A percentile compares a stretch with the other conserved stretches of the same genome.
These are phyloP conservation scores for Trichoderma atroviride DNA, from an alignment of 2,329 filamentous ascomycete genomes.

Conservation along the genomic window DNA sequence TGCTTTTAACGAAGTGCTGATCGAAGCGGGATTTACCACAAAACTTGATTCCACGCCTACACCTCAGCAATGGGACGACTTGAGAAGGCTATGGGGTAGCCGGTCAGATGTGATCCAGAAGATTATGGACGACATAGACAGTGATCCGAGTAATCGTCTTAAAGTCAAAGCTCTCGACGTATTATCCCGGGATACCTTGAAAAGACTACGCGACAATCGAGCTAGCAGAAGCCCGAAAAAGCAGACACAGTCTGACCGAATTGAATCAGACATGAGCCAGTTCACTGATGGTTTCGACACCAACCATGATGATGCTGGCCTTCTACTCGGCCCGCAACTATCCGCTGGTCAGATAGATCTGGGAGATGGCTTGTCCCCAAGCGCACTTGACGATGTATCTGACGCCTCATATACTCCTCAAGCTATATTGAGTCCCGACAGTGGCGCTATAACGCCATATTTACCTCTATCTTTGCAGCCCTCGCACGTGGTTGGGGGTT, in stretches of 20 bases:
- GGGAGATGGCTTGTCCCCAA: slow-evolving; percentile 30
- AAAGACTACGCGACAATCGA: slow-evolving; percentile 71
- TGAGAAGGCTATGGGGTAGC: slow-evolving; percentile 70
- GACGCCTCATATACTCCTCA: slow-evolving; percentile 32
- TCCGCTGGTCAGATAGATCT: slow-evolving; percentile 27
- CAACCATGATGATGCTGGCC: neutral
- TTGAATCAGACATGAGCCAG: neutral
- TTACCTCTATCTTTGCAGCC: slow-evolving; percentile 32
- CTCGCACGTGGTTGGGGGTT: slow-evolving; percentile 27
- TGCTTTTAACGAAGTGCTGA: slow-evolving; percentile 67
- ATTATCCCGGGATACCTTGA: slow-evolving; percentile 75
- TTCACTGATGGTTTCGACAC: slow-evolving; percentile 1
- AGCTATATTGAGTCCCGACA: slow-evolving; percentile 33
- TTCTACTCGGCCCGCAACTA: slow-evolving; percentile 29
- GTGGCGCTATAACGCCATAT: slow-evolving; percentile 30
- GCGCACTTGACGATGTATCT: slow-evolving; percentile 33
- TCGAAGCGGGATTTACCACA: slow-evolving; percentile 67
- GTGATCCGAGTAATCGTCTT: slow-evolving; percentile 54
- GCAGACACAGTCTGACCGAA: slow-evolving; percentile 3
- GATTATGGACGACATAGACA: slow-evolving; percentile 54
- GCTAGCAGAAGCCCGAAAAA: slow-evolving; percentile 52
- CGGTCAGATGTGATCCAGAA: slow-evolving; percentile 57
- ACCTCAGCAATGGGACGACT: slow-evolving; percentile 68
- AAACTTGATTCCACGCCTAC: slow-evolving; percentile 74
- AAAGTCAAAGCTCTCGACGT: slow-evolving; percentile 70